Evolutionary conservation across 2,329 filamentous ascomycete species (phyloP), one percentile per base, ranked within the genome.

Genomic region (Talaromyces islandicus): DNA sequence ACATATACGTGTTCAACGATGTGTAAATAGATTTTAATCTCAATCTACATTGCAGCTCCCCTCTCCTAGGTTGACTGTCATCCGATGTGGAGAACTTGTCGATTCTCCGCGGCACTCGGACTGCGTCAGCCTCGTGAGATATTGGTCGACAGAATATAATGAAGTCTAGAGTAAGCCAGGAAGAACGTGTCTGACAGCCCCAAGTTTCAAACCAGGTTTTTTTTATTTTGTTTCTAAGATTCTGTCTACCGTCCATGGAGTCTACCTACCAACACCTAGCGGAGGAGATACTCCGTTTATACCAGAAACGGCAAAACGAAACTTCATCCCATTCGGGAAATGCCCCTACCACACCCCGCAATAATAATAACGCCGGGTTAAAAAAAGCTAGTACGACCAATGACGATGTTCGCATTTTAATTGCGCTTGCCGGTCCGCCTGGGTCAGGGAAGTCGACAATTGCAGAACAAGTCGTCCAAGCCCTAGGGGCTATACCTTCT

Each of bases 401-500:
- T 53, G 50, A 21, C 2, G 7, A 53, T 53, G n/a, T 25, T 53
- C 50, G 50, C 25, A 30, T 53, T 21, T n/a, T 55, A 35, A 32
- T 55, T 21, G 53, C 53, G 30, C 52, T 64, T 27, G 62, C 60
- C 11, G 62, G 62, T 7, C 57, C 60, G 9, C 62, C 62, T 17
- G 62, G 62, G 19, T 61, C 62, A 32, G 63, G 63, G 11, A 65
- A 65, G 43, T 50, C 62, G 19, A 64, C 63, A 11, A 62, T 62
- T 17, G 63, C 63, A 21, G 52, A 51, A 17, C 29, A 62, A 43
- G 43, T 64, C 19, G 62, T 53, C 25, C n/a, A 30, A 53, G 14
- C 50, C 12, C 50, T 53, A 2, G 50, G 12, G 11, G 25, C 24
- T 53, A 30, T 53, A 53, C 50, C 50, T 4, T 30, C 9, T 21